phyloP scores from a whole-genome alignment of 2,329 filamentous ascomycete genomes.

The Apiospora aurea region DNA sequence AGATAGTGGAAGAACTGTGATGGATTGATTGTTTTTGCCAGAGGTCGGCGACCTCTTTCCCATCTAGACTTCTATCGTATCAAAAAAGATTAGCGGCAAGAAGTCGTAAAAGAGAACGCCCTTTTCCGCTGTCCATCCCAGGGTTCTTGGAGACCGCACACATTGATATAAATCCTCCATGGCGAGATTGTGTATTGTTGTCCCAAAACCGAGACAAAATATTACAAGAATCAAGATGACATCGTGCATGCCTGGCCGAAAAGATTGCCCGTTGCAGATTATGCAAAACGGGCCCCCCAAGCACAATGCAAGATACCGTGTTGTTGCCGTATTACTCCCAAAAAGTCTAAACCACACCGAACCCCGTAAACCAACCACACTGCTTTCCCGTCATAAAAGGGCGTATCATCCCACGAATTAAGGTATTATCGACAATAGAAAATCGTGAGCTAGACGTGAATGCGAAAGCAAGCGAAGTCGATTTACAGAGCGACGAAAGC shows the following conservation, averaged over 20 bases:
- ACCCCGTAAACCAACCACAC: constrained; percentile 37
- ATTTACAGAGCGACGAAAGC: constrained; percentile 57
- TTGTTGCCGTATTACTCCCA: constrained; percentile 37
- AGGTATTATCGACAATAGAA: constrained; percentile 50
- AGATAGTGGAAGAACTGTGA: constrained; percentile 29
- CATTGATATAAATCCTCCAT: constrained; percentile 43
- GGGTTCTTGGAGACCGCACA: constrained; percentile 43
- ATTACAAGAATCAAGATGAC: constrained; percentile 50
- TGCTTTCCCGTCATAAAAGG: constrained; percentile 49
- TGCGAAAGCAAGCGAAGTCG: constrained; percentile 41
- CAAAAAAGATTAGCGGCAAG: neutral
- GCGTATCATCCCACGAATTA: constrained; percentile 48
- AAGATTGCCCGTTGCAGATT: constrained; percentile 31
- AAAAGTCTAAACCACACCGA: constrained; percentile 38
- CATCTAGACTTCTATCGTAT: constrained; percentile 16
- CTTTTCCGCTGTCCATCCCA: constrained; percentile 32
- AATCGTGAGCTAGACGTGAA: constrained; percentile 48
- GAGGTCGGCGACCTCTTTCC: constrained; percentile 24
- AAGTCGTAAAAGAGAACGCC: constrained; percentile 27
- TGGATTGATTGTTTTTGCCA: constrained; percentile 37
- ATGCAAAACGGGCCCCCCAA: constrained; percentile 41
- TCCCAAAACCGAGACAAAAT: constrained; percentile 48
- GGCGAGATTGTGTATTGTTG: constrained; percentile 39
- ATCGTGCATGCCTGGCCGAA: constrained; percentile 39
- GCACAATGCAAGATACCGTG: constrained; percentile 46